phyloP scores from a whole-genome alignment of 1,284 basidiomycete species.

The Tremellales sp. region DNA sequence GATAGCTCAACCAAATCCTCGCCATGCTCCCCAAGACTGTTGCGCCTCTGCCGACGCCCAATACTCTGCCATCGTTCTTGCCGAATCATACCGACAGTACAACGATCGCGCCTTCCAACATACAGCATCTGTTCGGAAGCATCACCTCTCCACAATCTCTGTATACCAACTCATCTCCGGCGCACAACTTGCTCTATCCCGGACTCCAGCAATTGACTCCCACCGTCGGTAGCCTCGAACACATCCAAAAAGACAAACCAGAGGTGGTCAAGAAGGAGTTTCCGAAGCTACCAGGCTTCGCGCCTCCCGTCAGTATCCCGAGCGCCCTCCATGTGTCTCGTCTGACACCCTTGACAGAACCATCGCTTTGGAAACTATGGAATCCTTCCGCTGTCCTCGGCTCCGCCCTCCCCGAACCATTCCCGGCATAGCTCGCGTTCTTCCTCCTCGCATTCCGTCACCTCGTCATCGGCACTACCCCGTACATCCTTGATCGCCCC shows the following conservation, averaged over 20 bases:
- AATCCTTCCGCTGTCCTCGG: conserved; percentile 59
- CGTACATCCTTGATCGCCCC: conserved; percentile 78
- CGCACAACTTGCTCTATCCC: conserved; percentile 1
- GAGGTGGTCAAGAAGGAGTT: conserved; percentile 51
- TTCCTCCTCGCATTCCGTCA: conserved; percentile 75
- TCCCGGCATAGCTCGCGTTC: conserved; percentile 44
- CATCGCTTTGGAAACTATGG: conserved; percentile 89
- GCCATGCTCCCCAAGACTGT: conserved; percentile 31
- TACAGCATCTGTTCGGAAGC: conserved; percentile 32
- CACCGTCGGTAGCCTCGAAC: conserved; percentile 24
- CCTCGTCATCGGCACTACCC: conserved; percentile 65
- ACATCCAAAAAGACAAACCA: neutral
- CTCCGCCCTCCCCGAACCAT: conserved; percentile 57
- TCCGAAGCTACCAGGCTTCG: conserved; percentile 81
- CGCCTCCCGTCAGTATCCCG: conserved; percentile 63
- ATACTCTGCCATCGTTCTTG: conserved; percentile 17
- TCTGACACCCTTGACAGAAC: conserved; percentile 52
- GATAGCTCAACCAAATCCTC: conserved; percentile 43
- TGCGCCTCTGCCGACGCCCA: conserved; percentile 14
- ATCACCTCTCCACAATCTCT: conserved; percentile 28
- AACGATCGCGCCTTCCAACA: conserved; percentile 23
- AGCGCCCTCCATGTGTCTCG: conserved; percentile 19
- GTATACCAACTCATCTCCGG: conserved; percentile 4
- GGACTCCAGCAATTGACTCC: conserved; percentile 22
- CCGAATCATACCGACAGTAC: conserved; percentile 13